A percentile compares a stretch with the other conserved stretches of the same genome.
Conservation (phyloP, 352 stramenopile genomes). For the Globisporangium orthogonon region DNA sequence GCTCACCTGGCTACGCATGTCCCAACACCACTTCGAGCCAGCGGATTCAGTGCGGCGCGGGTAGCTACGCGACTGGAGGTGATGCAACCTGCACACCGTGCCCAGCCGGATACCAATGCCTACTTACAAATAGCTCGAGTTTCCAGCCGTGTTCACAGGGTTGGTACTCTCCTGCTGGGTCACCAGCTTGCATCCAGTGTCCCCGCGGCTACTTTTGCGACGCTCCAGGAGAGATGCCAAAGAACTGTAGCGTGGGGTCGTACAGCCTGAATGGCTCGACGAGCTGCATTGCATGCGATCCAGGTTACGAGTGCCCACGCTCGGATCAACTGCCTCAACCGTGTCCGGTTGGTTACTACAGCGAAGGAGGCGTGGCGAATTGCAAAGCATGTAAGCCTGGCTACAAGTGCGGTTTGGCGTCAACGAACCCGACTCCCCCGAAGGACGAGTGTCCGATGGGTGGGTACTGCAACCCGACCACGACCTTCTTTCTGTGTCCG, state of each 20-base stretch:
- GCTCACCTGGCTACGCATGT: slow-evolving; percentile 69
- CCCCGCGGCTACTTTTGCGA: slow-evolving; percentile 81
- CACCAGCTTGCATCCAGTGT: slow-evolving; percentile 63
- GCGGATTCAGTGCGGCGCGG: slow-evolving; percentile 37
- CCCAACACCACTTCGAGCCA: slow-evolving; percentile 45
- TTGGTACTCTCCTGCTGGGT: slow-evolving; percentile 58
- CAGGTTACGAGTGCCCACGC: slow-evolving; percentile 81
- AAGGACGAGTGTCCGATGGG: slow-evolving; percentile 85
- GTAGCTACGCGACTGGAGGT: slow-evolving; percentile 48
- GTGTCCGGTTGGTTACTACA: slow-evolving; percentile 88
- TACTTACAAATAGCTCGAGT: slow-evolving; percentile 49
- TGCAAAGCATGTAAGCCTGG: slow-evolving; percentile 58
- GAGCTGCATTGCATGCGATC: slow-evolving; percentile 56
- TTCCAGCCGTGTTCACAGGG: slow-evolving; percentile 50
- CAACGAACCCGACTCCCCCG: slow-evolving; percentile 67
- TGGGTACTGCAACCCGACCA: slow-evolving; percentile 84
- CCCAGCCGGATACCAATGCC: slow-evolving; percentile 73
- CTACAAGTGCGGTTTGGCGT: slow-evolving; percentile 79
- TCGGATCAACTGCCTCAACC: slow-evolving; percentile 62
- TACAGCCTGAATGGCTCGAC: slow-evolving; percentile 72
- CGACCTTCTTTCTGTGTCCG: slow-evolving; percentile 82
- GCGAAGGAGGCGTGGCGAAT: slow-evolving; percentile 59
- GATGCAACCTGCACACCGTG: slow-evolving; percentile 58
- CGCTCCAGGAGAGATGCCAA: slow-evolving; percentile 44
- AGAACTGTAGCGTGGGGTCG: slow-evolving; percentile 69